These are phyloP conservation scores for Septoria linicola DNA, from an alignment of 2,329 filamentous ascomycete genomes.

Conservation along the genomic window DNA sequence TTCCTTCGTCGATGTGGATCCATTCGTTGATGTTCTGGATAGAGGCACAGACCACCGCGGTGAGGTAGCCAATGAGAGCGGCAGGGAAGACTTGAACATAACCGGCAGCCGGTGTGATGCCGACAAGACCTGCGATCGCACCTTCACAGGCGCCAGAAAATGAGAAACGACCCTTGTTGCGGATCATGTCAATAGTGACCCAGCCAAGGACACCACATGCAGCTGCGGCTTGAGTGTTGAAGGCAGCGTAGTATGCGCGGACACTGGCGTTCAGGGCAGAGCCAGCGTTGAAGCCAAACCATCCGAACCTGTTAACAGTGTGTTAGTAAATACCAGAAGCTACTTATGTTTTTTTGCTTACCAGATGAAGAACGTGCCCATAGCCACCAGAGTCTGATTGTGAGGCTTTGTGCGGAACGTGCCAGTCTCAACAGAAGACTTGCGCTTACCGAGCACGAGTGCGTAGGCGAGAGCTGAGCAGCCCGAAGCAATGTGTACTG, in stretches of 20 bases:
- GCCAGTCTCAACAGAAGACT: constrained; percentile 47
- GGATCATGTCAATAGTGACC: constrained; percentile 54
- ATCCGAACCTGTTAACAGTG: constrained; percentile 50
- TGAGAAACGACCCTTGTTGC: constrained; percentile 53
- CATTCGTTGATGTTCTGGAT: constrained; percentile 55
- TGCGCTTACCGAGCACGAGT: constrained; percentile 62
- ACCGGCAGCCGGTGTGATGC: constrained; percentile 49
- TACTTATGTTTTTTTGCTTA: too few species aligned
- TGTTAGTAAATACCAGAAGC: constrained; percentile 55
- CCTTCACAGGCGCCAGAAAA: constrained; percentile 58
- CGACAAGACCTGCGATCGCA: constrained; percentile 59
- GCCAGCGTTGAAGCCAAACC: constrained; percentile 60
- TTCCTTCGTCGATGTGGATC: constrained; percentile 56
- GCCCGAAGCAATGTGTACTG: constrained; percentile 63
- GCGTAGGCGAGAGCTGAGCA: constrained; percentile 64
- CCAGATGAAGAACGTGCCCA: constrained; percentile 66
- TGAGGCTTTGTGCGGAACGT: constrained; percentile 55
- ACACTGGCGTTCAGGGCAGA: constrained; percentile 54
- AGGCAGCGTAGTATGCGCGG: constrained; percentile 55
- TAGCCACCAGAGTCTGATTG: constrained; percentile 62
- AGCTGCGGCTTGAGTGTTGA: constrained; percentile 59
- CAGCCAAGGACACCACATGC: constrained; percentile 55
- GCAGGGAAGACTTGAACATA: constrained; percentile 37
- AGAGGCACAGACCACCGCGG: constrained; percentile 51
- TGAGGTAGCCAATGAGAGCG: constrained; percentile 58